Percentiles rank a stretch among this genome's conserved stretches.
Conservation (phyloP, 768 basidiomycete species). For the Pleurotus djamor region DNA sequence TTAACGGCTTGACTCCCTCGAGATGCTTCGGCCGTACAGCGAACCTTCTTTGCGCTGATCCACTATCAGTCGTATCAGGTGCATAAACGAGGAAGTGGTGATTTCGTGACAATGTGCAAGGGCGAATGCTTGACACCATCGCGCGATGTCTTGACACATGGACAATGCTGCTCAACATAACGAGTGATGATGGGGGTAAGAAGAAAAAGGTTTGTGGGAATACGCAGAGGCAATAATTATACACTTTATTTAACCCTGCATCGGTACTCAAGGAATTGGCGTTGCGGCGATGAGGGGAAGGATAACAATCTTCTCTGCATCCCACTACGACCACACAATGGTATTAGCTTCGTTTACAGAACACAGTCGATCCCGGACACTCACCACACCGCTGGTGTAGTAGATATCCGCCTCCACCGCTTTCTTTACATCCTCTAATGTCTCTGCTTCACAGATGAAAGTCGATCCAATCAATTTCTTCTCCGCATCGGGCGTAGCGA, state of each 20-base stretch:
- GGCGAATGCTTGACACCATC: not conserved
- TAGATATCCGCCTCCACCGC: conserved; percentile 39
- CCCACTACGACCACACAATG: conserved; percentile 42
- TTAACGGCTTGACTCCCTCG: conserved; percentile 28
- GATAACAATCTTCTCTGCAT: conserved; percentile 50
- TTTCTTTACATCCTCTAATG: conserved; percentile 44
- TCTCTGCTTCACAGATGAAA: conserved; percentile 53
- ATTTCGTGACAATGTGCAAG: conserved; percentile 1
- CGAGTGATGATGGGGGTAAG: not conserved
- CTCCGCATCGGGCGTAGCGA: conserved; percentile 37
- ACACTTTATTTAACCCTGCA: not conserved
- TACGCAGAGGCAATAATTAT: not conserved
- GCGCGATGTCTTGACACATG: not conserved
- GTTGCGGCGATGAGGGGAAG: conserved; percentile 41
- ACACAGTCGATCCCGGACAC: conserved; percentile 8
- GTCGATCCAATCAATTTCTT: conserved; percentile 64
- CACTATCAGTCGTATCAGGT: conserved; percentile 48
- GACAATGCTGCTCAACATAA: not conserved
- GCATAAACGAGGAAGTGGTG: conserved; percentile 52
- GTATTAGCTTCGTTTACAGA: not conserved
- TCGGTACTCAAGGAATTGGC: conserved; percentile 16
- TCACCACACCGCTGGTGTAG: conserved; percentile 38
- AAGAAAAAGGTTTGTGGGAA: not conserved
- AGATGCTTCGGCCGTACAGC: conserved; percentile 45
- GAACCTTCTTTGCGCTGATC: conserved; percentile 39